Conservation (phyloP, 1,284 basidiomycete species). For the Ustilago loliicola region DNA sequence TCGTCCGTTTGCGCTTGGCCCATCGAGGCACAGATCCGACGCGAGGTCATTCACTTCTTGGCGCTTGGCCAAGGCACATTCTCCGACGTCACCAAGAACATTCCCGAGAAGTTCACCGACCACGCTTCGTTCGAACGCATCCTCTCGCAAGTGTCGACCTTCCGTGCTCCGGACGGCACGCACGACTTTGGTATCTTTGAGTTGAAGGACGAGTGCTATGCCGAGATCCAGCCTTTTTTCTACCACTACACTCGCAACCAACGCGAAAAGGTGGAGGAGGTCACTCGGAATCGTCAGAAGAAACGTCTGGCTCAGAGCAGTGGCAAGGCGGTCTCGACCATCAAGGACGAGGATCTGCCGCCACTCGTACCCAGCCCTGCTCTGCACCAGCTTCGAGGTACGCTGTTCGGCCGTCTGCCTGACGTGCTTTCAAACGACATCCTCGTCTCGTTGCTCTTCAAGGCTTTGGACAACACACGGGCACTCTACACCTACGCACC, state of each 20-base stretch:
- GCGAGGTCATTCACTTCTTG: conserved; percentile 91
- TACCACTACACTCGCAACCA: conserved; percentile 96
- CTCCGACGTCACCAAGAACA: conserved; percentile 90
- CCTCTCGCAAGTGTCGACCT: conserved; percentile 83
- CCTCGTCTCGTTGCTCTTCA: conserved; percentile 56
- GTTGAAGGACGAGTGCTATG: conserved; percentile 84
- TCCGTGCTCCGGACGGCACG: conserved; percentile 82
- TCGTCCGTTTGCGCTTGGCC: conserved; percentile 81
- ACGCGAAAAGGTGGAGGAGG: conserved; percentile 89
- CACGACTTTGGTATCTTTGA: conserved; percentile 88
- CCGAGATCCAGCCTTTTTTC: conserved; percentile 95
- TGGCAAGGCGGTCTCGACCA: conserved; percentile 22
- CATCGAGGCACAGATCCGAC: conserved; percentile 78
- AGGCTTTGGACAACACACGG: conserved; percentile 48
- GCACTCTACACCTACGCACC: conserved; percentile 49
- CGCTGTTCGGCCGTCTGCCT: conserved; percentile 48
- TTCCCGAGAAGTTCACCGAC: conserved; percentile 90
- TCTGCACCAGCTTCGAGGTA: conserved; percentile 46
- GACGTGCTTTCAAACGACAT: conserved; percentile 41
- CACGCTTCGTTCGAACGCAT: conserved; percentile 86
- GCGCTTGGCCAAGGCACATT: conserved; percentile 89
- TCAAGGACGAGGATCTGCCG: conserved; percentile 51
- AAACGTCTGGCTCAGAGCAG: conserved; percentile 36
- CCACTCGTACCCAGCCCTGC: conserved; percentile 24
- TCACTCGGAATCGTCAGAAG: conserved; percentile 72